Evolutionary conservation across 495 filamentous ascomycete species (phyloP).

Genomic region (Penicillium coprophilum): DNA sequence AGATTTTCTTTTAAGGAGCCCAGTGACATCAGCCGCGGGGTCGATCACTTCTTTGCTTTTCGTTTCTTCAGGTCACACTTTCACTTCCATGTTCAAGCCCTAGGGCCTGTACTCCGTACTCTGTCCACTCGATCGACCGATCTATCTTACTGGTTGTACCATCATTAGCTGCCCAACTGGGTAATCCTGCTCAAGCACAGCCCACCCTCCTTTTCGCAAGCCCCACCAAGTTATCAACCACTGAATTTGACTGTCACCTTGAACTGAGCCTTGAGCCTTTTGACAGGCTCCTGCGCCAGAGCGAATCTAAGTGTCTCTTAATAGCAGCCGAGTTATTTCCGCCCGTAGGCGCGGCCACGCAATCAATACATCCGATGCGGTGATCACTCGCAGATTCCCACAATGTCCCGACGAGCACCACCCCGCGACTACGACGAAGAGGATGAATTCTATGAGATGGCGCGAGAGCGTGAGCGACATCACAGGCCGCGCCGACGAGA

Average conservation of each 20-base stretch:
- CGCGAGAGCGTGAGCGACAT: conserved; percentile 26
- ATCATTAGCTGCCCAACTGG: neutral
- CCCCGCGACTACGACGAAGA: conserved; percentile 35
- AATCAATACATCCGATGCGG: conserved; percentile 3
- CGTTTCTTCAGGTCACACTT: neutral
- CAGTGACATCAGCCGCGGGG: conserved; percentile 29
- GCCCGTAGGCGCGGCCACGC: neutral
- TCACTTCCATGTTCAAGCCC: neutral
- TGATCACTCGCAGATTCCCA: conserved; percentile 7
- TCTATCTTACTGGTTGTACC: neutral
- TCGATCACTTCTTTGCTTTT: conserved; percentile 17
- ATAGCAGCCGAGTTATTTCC: neutral
- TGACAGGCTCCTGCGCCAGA: neutral
- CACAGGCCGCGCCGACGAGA: conserved; percentile 22
- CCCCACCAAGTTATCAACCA: neutral
- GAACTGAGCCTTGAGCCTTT: neutral
- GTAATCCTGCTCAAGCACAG: neutral
- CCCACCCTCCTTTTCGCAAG: neutral
- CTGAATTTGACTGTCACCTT: neutral
- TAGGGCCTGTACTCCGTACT: neutral
- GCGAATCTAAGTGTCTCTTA: neutral
- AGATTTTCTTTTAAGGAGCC: neutral
- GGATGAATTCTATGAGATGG: conserved; percentile 29
- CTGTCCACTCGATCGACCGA: too few species aligned
- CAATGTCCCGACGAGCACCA: conserved; percentile 40